Percentiles rank a stretch among this genome's conserved stretches.
Conservation (phyloP, 345 rosid species). For the Acer saccharum region DNA sequence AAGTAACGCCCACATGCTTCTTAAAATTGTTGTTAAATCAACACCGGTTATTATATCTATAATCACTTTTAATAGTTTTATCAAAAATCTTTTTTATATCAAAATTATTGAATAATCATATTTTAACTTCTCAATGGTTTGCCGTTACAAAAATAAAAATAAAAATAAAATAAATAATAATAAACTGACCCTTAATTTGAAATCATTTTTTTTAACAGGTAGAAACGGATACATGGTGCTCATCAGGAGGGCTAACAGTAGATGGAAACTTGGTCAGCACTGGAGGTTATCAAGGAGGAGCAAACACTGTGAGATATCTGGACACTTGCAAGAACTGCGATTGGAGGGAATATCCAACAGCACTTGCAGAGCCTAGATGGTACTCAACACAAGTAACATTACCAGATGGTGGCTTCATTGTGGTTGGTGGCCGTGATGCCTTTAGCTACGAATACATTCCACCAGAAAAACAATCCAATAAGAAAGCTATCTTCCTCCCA, state of each 20-base stretch:
- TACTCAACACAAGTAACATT: conserved; percentile 8
- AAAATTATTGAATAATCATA: too few species aligned
- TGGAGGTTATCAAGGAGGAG: conserved; percentile 67
- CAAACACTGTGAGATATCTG: conserved; percentile 62
- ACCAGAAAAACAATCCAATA: conserved; percentile 15
- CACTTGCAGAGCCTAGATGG: conserved; percentile 77
- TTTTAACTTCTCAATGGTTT: too few species aligned
- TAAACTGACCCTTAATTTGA: neutral
- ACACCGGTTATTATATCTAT: too few species aligned
- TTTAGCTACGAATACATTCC: conserved; percentile 79
- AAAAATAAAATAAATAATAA: too few species aligned
- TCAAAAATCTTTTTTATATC: too few species aligned
- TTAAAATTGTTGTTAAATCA: too few species aligned
- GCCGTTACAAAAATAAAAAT: too few species aligned
- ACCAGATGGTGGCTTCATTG: conserved; percentile 64
- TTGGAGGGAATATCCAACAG: conserved; percentile 67
- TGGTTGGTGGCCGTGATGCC: conserved; percentile 75
- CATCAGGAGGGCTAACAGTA: conserved; percentile 71
- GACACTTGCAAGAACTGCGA: conserved; percentile 31
- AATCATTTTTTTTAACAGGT: conserved; percentile 32
- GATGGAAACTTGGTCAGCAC: conserved; percentile 76
- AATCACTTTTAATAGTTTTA: too few species aligned
- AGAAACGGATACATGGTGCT: conserved; percentile 87
- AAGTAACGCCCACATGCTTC: too few species aligned
- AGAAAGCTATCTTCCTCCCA: neutral